Conservation (phyloP, 108 stramenopile genomes). For the Cyclotella atomus region DNA sequence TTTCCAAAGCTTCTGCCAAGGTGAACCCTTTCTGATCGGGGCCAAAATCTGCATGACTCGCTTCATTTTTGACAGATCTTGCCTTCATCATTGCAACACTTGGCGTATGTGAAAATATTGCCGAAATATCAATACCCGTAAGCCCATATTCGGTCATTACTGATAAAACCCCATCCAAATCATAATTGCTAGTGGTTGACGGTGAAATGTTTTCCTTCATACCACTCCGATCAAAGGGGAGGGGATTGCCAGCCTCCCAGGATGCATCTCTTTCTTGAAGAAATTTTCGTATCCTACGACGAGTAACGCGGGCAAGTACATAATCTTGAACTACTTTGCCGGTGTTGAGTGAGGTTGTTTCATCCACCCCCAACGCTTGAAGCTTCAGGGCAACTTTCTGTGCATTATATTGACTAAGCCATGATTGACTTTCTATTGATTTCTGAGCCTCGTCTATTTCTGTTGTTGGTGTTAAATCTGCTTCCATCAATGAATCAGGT, state of each 20-base stretch:
- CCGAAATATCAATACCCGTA: slow-evolving; percentile 67
- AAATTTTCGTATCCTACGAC: slow-evolving; percentile 68
- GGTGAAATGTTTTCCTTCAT: slow-evolving; percentile 17
- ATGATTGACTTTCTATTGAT: slow-evolving; percentile 32
- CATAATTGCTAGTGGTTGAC: slow-evolving; percentile 31
- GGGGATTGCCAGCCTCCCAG: slow-evolving; percentile 49
- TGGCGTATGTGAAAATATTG: slow-evolving; percentile 73
- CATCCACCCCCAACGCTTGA: slow-evolving; percentile 50
- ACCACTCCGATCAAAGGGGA: slow-evolving; percentile 24
- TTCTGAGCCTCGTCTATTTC: not conserved
- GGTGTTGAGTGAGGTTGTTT: slow-evolving; percentile 45
- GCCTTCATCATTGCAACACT: slow-evolving; percentile 74
- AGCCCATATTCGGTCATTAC: slow-evolving; percentile 67
- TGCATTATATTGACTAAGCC: slow-evolving; percentile 66
- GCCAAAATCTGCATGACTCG: not conserved
- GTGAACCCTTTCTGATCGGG: slow-evolving; percentile 42
- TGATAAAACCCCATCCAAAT: slow-evolving; percentile 54
- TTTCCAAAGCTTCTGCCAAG: slow-evolving; percentile 60
- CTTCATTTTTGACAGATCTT: slow-evolving; percentile 15
- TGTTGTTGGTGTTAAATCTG: not conserved
- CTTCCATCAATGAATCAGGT: no score
- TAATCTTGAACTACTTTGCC: slow-evolving; percentile 69
- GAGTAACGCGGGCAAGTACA: slow-evolving; percentile 54
- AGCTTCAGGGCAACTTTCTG: slow-evolving; percentile 59
- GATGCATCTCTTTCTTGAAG: slow-evolving; percentile 64